Conservation (phyloP, 306 rosid genomes). For the Benincasa hispida region DNA sequence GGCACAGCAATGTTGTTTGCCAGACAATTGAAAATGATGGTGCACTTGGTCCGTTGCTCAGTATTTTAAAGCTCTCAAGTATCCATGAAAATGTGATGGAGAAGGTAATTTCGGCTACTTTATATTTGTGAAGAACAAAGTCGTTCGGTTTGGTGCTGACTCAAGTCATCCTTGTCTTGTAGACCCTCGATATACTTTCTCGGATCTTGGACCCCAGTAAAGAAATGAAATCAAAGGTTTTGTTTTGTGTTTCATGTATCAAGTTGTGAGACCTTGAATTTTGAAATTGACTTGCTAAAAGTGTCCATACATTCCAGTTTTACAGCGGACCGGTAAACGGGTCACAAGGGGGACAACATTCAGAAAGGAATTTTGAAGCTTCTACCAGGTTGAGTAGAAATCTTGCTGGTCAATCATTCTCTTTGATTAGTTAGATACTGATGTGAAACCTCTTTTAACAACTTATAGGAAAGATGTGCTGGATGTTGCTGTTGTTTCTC, state of each 20-base stretch:
- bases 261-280: constrained; percentile 10
- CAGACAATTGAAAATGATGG: constrained; percentile 59
- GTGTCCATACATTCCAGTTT: constrained; percentile 57
- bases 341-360: constrained; percentile 18
- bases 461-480: constrained; percentile 42
- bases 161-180: constrained; percentile 24
- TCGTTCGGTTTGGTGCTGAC: constrained; percentile 15
- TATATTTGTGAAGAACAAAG: constrained; percentile 1
- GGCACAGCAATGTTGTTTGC: constrained; percentile 62
- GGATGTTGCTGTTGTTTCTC: constrained; percentile 32
- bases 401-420: constrained; percentile 2
- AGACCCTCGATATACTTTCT: constrained; percentile 54
- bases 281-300: constrained; percentile 23
- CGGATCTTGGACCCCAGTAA: constrained; percentile 63
- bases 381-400: constrained; percentile 15
- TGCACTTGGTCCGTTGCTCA: constrained; percentile 42
- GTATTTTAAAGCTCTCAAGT: constrained; percentile 36
- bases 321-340: constrained; percentile 52
- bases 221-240: constrained; percentile 73
- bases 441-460: background rate
- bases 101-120: constrained; percentile 36
- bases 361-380: constrained; percentile 14
- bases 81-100: constrained; percentile 30
- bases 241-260: constrained; percentile 17
- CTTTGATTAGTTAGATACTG: background rate